These are phyloP conservation scores for Ceratocystis huliohia DNA, from an alignment of 2,329 filamentous ascomycete genomes.

Conservation along the genomic window DNA sequence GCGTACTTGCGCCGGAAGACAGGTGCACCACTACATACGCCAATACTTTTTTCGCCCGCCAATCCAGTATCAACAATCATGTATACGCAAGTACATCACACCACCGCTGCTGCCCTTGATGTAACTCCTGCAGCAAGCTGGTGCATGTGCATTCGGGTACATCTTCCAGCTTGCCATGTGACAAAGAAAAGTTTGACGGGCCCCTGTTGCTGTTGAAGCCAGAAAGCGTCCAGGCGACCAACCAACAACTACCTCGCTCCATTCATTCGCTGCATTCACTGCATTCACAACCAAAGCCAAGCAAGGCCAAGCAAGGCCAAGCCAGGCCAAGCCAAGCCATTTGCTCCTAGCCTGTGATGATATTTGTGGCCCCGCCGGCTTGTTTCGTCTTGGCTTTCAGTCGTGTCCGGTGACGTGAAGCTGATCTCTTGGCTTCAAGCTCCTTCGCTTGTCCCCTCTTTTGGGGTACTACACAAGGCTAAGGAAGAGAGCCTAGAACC, in stretches of 20 bases:
- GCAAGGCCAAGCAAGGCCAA: background rate
- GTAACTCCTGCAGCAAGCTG: background rate
- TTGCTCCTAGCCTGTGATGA: background rate
- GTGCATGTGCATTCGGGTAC: background rate
- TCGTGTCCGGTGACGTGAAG: background rate
- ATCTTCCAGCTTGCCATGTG: conserved; percentile 10
- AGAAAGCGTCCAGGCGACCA: too few relatives aligned
- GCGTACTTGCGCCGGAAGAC: background rate
- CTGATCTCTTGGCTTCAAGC: background rate
- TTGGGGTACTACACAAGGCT: background rate
- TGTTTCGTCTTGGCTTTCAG: background rate
- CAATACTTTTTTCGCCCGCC: too few relatives aligned
- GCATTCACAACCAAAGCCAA: background rate
- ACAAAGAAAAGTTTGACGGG: conserved; percentile 3
- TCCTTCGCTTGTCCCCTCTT: background rate
- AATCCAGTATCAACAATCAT: too few relatives aligned
- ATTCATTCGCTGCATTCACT: too few relatives aligned
- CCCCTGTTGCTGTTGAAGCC: background rate
- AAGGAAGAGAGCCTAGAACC: too few relatives aligned
- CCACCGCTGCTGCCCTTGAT: background rate
- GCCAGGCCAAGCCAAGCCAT: background rate
- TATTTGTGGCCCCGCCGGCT: background rate
- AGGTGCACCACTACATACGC: too few relatives aligned
- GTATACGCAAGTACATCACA: too few relatives aligned
- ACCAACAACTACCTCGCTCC: too few relatives aligned